Percentiles rank a stretch among this genome's conserved stretches.
phyloP scores from a whole-genome alignment of 495 filamentous ascomycete species.

The Penicillium parvum region DNA sequence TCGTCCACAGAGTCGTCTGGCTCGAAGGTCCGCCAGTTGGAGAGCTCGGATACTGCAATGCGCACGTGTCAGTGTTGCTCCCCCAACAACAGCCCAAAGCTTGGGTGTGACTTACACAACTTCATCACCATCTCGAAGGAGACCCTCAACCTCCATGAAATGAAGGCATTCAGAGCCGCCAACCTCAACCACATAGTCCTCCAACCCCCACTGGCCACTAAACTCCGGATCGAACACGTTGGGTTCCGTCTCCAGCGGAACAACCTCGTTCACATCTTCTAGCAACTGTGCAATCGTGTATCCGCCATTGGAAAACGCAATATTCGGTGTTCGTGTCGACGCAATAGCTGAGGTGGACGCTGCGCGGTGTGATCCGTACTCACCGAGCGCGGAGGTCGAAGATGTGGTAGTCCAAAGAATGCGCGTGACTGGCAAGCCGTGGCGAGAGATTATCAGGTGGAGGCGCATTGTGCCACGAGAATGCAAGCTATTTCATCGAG shows the following conservation, averaged over 20 bases:
- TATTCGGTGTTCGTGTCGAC: conserved; percentile 37
- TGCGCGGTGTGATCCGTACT: conserved; percentile 19
- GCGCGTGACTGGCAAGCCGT: conserved; percentile 69
- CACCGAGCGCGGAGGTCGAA: conserved; percentile 28
- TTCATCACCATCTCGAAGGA: conserved; percentile 80
- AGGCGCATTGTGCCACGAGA: conserved; percentile 61
- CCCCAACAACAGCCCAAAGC: too few relatives aligned
- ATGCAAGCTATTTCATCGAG: conserved; percentile 16
- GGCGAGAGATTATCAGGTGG: conserved; percentile 73
- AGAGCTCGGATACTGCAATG: conserved; percentile 72
- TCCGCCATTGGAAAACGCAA: conserved; percentile 47
- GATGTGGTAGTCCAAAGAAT: conserved; percentile 64
- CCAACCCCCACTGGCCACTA: conserved; percentile 71
- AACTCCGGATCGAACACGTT: conserved; percentile 32
- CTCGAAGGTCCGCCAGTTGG: conserved; percentile 66
- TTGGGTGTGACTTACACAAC: conserved; percentile 78
- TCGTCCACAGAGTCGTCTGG: conserved; percentile 71
- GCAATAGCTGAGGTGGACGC: conserved; percentile 34
- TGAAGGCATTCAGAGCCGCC: conserved; percentile 84
- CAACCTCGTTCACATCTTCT: conserved; percentile 73
- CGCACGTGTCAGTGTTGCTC: not conserved
- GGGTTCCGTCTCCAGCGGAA: conserved; percentile 73
- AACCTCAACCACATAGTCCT: conserved; percentile 89
- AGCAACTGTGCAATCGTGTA: conserved; percentile 78
- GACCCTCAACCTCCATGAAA: conserved; percentile 64